phyloP scores from a whole-genome alignment of 768 basidiomycete species.

The Cyclocybe aegerita region DNA sequence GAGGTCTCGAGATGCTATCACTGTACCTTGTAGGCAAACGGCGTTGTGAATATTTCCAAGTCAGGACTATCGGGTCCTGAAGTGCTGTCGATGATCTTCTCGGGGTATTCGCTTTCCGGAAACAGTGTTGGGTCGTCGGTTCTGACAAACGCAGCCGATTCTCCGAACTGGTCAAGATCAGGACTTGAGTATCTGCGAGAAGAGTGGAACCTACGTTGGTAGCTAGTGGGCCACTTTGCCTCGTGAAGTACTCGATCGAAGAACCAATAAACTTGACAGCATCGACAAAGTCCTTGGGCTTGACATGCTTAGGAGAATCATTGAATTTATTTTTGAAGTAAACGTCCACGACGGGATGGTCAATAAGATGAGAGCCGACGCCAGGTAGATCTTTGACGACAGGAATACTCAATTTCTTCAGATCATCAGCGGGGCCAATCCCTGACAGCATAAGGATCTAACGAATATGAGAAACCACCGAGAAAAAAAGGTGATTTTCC shows the following conservation, averaged over 20 bases:
- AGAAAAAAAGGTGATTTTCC: neutral
- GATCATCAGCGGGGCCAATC: constrained; percentile 59
- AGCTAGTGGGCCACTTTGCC: constrained; percentile 48
- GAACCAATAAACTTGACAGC: constrained; percentile 27
- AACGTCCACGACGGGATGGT: constrained; percentile 64
- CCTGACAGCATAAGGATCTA: constrained; percentile 28
- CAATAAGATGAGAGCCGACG: constrained; percentile 74
- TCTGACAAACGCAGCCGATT: constrained; percentile 60
- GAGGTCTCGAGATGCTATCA: neutral
- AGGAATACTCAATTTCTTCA: constrained; percentile 53
- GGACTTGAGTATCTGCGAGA: neutral
- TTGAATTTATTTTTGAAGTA: constrained; percentile 52
- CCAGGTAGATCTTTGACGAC: constrained; percentile 64
- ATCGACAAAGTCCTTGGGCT: constrained; percentile 28
- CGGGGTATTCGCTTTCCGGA: constrained; percentile 32
- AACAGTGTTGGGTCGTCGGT: constrained; percentile 53
- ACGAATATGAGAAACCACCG: neutral
- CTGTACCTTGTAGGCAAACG: constrained; percentile 41
- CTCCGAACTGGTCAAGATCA: constrained; percentile 37
- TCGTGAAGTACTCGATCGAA: constrained; percentile 40
- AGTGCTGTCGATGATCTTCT: constrained; percentile 41
- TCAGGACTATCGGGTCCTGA: constrained; percentile 47
- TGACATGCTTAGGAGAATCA: constrained; percentile 40
- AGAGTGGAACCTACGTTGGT: constrained; percentile 44
- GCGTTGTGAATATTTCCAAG: constrained; percentile 44